Percentiles rank a stretch among this genome's conserved stretches.
Conservation (phyloP, 805 yeast genomes). For the Priceomyces haplophilus region DNA sequence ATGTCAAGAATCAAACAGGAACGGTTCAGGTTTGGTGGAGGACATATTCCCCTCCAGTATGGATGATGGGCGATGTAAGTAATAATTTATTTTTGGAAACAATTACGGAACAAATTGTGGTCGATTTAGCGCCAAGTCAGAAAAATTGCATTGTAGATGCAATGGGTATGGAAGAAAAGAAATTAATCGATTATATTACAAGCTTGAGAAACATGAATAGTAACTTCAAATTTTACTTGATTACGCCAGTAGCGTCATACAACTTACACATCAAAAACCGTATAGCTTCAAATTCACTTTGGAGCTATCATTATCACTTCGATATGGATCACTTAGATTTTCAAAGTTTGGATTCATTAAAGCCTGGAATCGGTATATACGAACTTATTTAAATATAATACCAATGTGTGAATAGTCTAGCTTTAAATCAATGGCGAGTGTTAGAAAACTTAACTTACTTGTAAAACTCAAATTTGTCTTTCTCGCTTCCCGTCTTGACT, state of each 20-base stretch:
- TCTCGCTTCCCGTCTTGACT: conserved; percentile 93
- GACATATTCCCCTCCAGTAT: conserved; percentile 89
- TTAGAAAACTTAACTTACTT: conserved; percentile 49
- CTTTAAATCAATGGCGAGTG: too few species aligned
- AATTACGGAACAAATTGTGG: background rate
- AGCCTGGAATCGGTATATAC: conserved; percentile 66
- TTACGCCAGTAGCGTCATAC: conserved; percentile 42
- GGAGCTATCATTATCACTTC: conserved; percentile 46
- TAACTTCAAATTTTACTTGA: conserved; percentile 14
- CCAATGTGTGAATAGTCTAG: background rate
- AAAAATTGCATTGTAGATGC: conserved; percentile 34
- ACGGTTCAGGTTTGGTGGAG: conserved; percentile 80
- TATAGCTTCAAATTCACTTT: conserved; percentile 14
- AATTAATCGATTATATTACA: conserved; percentile 14
- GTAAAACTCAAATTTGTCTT: conserved; percentile 96
- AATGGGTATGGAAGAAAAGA: conserved; percentile 42
- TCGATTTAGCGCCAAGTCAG: background rate
- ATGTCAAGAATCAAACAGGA: background rate
- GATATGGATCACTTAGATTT: conserved; percentile 76
- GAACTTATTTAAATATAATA: conserved; percentile 20
- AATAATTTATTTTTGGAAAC: background rate
- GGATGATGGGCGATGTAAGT: conserved; percentile 53
- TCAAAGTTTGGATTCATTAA: conserved; percentile 42
- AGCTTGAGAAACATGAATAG: background rate
- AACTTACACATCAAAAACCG: conserved; percentile 13